Percentiles rank a stretch among this genome's conserved stretches.
These are phyloP conservation scores for Nemania serpens DNA, from an alignment of 2,329 filamentous ascomycete species.

Conservation along the genomic window DNA sequence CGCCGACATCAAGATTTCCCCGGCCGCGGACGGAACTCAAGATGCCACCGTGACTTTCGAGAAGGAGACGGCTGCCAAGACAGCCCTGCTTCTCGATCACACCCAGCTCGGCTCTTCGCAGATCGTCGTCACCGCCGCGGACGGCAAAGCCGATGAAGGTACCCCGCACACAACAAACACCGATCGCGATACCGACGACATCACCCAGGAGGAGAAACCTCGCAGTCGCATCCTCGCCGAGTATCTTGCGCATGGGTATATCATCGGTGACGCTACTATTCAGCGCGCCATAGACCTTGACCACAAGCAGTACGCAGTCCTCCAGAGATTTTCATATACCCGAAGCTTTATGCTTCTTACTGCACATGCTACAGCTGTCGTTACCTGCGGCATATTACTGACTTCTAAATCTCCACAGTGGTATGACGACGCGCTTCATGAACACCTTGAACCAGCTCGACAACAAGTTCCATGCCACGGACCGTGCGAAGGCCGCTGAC, in stretches of 20 bases:
- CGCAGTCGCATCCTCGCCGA: constrained; percentile 91
- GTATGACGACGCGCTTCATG: constrained; percentile 80
- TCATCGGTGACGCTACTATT: constrained; percentile 74
- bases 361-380: too few relatives aligned
- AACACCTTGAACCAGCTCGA: constrained; percentile 77
- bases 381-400: background rate
- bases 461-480: constrained; percentile 82
- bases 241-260: constrained; percentile 94
- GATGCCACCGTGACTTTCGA: constrained; percentile 94
- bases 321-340: background rate
- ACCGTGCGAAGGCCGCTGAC: constrained; percentile 84
- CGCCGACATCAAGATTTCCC: constrained; percentile 75
- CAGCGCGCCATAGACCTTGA: constrained; percentile 86
- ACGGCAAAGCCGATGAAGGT: constrained; percentile 67
- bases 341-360: too few relatives aligned
- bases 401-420: constrained; percentile 42
- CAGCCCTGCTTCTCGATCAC: constrained; percentile 94
- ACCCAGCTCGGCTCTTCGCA: constrained; percentile 89
- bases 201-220: constrained; percentile 96
- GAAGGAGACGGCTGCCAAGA: constrained; percentile 95
- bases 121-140: constrained; percentile 72
- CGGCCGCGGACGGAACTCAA: constrained; percentile 68
- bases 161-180: constrained; percentile 58
- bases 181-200: constrained; percentile 67
- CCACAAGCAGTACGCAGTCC: constrained; percentile 65